phyloP scores from a whole-genome alignment of 805 yeast genomes.

The Pichia insulana region DNA sequence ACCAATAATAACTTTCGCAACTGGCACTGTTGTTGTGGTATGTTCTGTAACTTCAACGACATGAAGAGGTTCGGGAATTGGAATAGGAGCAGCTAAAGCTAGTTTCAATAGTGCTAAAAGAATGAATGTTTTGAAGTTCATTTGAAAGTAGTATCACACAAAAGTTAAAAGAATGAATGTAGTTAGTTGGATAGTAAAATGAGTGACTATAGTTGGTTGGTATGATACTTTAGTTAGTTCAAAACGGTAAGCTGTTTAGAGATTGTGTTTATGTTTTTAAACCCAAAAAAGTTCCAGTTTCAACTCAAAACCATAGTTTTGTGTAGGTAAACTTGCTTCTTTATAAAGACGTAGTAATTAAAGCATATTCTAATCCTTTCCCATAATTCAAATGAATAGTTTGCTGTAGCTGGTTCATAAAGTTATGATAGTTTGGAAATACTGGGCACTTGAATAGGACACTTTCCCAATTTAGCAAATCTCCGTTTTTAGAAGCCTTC shows the following conservation, averaged over 20 bases:
- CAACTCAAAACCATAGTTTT: no score
- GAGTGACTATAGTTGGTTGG: slow-evolving; percentile 3
- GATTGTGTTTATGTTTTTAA: no score
- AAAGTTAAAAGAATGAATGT: slow-evolving; percentile 4
- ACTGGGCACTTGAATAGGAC: neutral
- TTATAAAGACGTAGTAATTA: no score
- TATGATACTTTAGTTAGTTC: neutral
- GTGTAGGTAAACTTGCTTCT: no score
- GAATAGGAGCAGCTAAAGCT: slow-evolving; percentile 13
- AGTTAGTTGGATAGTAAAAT: slow-evolving; percentile 2
- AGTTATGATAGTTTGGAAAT: neutral
- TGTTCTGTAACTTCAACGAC: slow-evolving; percentile 20
- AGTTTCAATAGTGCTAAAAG: slow-evolving; percentile 2
- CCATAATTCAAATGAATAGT: no score
- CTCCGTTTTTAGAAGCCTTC: neutral
- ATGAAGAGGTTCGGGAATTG: slow-evolving; percentile 17
- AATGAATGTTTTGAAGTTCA: slow-evolving; percentile 6
- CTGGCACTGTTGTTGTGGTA: slow-evolving; percentile 11
- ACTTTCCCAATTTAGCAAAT: neutral
- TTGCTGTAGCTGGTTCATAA: neutral
- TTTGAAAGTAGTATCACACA: neutral
- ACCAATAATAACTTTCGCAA: slow-evolving; percentile 27
- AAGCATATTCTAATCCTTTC: no score
- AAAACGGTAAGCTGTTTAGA: no score
- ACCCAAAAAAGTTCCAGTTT: no score